Evolutionary conservation across 371 early-diverging fungal genomes (phyloP).

Genomic region (Syncephalastrum sp.): DNA sequence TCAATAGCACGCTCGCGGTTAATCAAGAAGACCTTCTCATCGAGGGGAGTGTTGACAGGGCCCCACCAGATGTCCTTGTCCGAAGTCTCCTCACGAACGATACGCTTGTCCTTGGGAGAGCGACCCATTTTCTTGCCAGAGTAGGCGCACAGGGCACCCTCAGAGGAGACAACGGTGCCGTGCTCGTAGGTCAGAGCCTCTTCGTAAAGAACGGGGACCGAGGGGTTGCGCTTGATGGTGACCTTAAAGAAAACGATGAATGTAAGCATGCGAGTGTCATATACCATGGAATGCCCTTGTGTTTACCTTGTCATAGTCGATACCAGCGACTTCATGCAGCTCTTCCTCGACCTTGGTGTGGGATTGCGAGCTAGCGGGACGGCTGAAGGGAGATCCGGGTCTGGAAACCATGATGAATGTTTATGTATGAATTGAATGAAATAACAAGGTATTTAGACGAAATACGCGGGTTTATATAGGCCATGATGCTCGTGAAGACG

Average conservation of each 20-base stretch:
- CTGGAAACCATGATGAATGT: conserved; percentile 20
- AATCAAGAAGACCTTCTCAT: conserved; percentile 85
- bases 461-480: too few species aligned
- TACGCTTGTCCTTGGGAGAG: conserved; percentile 92
- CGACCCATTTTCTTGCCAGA: conserved; percentile 92
- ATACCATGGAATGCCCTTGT: background rate
- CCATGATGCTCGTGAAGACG: too few species aligned
- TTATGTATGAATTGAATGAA: conserved; percentile 2
- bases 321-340: conserved; percentile 45
- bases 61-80: conserved; percentile 96
- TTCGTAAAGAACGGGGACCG: conserved; percentile 89
- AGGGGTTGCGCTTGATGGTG: conserved; percentile 65
- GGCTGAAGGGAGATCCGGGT: conserved; percentile 32
- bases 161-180: conserved; percentile 86
- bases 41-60: conserved; percentile 93
- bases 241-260: conserved; percentile 26
- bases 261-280: background rate
- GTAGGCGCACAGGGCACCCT: conserved; percentile 89
- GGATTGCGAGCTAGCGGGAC: conserved; percentile 34
- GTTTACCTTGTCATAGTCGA: conserved; percentile 49
- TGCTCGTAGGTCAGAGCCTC: conserved; percentile 87
- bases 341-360: conserved; percentile 56
- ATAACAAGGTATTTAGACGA: background rate
- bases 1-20: conserved; percentile 96
- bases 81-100: conserved; percentile 87